Percentiles rank a stretch among this genome's conserved stretches.
Conservation (phyloP, 805 yeast genomes). For the Candida boidinii region DNA sequence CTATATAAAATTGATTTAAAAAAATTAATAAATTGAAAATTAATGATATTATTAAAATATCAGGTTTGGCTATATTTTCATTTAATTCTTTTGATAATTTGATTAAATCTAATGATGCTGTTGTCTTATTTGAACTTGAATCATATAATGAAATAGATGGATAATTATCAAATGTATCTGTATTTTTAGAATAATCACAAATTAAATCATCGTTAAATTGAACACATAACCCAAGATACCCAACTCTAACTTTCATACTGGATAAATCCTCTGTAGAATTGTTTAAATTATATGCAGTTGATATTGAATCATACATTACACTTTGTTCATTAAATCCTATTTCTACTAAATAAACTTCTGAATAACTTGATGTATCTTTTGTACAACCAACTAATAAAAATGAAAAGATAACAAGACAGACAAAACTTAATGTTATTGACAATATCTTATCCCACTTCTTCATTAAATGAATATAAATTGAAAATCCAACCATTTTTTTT, state of each 20-base stretch:
- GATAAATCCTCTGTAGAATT: slow-evolving; percentile 28
- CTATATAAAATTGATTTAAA: slow-evolving; percentile 31
- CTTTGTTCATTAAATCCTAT: slow-evolving; percentile 40
- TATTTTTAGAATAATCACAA: slow-evolving; percentile 19
- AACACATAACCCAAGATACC: slow-evolving; percentile 52
- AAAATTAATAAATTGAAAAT: slow-evolving; percentile 34
- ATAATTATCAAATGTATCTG: slow-evolving; percentile 7
- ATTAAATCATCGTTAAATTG: slow-evolving; percentile 26
- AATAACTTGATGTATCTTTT: slow-evolving; percentile 29
- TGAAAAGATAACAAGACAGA: slow-evolving; percentile 40
- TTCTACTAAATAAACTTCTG: slow-evolving; percentile 41
- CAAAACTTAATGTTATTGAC: too few species aligned
- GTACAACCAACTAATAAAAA: slow-evolving; percentile 53
- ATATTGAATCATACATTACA: slow-evolving; percentile 30
- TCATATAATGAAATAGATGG: slow-evolving; percentile 28
- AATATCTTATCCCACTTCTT: too few species aligned
- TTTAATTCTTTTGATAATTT: slow-evolving; percentile 37
- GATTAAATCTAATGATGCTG: slow-evolving; percentile 34
- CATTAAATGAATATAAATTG: too few species aligned
- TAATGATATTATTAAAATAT: slow-evolving; percentile 39
- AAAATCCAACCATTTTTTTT: too few species aligned
- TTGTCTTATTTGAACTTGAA: slow-evolving; percentile 21
- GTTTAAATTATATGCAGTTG: slow-evolving; percentile 25
- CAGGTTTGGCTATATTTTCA: slow-evolving; percentile 43
- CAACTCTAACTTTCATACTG: slow-evolving; percentile 37